Evolutionary conservation across 129 eudicot species (phyloP).

Genomic region (Flaveria trinervia): DNA sequence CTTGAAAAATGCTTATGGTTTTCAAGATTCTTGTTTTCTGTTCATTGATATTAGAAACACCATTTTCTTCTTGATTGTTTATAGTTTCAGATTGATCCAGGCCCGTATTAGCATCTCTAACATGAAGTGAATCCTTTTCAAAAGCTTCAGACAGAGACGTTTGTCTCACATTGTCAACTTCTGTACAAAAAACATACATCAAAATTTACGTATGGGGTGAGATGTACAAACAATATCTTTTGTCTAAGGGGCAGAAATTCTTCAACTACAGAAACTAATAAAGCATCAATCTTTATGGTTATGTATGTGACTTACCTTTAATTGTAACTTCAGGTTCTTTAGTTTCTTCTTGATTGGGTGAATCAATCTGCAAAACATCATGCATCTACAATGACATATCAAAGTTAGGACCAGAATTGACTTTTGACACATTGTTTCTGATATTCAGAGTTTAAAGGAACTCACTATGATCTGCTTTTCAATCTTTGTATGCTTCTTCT

Average conservation of each 20-base stretch:
- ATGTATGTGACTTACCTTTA: slow-evolving; percentile 37
- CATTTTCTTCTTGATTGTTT: slow-evolving; percentile 30
- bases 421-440: not conserved
- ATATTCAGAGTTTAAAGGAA: slow-evolving; percentile 16
- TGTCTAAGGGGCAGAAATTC: not conserved
- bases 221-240: not conserved
- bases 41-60: slow-evolving; percentile 31
- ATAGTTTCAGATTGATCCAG: slow-evolving; percentile 25
- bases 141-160: slow-evolving; percentile 26
- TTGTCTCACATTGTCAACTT: slow-evolving; percentile 21
- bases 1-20: slow-evolving; percentile 23
- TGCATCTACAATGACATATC: slow-evolving; percentile 43
- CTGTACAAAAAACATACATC: slow-evolving; percentile 35
- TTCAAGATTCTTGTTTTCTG: slow-evolving; percentile 27
- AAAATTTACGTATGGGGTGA: not conserved
- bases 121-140: slow-evolving; percentile 17
- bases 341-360: slow-evolving; percentile 31
- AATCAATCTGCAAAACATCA: slow-evolving; percentile 31
- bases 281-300: not conserved
- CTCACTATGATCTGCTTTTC: slow-evolving; percentile 43
- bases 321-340: slow-evolving; percentile 32
- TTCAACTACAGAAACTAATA: not conserved
- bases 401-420: slow-evolving; percentile 15
- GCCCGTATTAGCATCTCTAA: slow-evolving; percentile 4
- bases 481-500: slow-evolving; percentile 38